Evolutionary conservation across 2,329 filamentous ascomycete species (phyloP), one percentile per base, ranked within the genome.

Genomic region (Dichotomopilus funicola): DNA sequence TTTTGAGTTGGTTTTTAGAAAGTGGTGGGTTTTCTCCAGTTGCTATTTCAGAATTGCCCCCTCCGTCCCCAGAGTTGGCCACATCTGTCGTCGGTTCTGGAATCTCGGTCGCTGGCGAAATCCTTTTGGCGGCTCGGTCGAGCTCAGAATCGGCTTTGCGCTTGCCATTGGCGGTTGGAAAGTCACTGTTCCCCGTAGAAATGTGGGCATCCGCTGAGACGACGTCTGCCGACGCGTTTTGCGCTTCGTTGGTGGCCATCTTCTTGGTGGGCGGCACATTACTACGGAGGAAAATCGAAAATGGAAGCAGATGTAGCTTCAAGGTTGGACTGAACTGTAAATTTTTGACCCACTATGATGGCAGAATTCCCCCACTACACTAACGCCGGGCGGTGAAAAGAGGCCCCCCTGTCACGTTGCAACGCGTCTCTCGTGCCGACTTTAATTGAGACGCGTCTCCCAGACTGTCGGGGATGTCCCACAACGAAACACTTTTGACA

Each of bases 1-100:
- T 92, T 72, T 95, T 96, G 58, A 87, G 75, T 63, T 92, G 87
- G 65, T 86, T 95, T 67, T 97, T 97, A 13, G 92, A 96, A 51
- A 96, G 45, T 4, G 63, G 56, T 10, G 57, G 52, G 33, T 33
- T 40, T 37, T 33, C 36, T 34, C 38, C 52, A 45, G 58, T 52
- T 42, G 40, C 46, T 49, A 43, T 45, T 54, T 45, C 43, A 11
- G 13, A 45, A 11, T 47, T 8, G 8, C 44, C 42, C 12, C n/a
- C 31, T 6, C 34, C 5, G n/a, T 6, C 36, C 19, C 19, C 19
- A 27, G 19, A 27, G 19, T 27, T 27, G 3, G 53, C 53, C 38
- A 51, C 49, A 27, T 50, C 10, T 19, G 40, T 45, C 31, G 33
- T 49, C 7, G 49, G 19, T 41, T 51, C 36, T 47, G 54, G 53